Percentiles rank a stretch among this genome's conserved stretches.
phyloP scores from a whole-genome alignment of 129 eudicot species.

The Scalesia atractyloides region DNA sequence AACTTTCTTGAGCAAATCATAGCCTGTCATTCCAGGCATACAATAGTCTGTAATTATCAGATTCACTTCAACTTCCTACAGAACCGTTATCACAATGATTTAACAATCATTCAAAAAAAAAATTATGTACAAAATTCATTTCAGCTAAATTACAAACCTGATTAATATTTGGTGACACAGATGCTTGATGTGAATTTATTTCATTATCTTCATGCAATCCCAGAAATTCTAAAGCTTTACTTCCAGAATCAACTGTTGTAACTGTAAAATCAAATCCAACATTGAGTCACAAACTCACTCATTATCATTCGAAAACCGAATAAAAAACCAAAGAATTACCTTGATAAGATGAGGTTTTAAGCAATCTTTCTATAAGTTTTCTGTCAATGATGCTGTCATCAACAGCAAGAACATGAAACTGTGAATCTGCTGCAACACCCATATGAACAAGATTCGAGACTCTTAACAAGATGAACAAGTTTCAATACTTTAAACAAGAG shows the following conservation, averaged over 20 bases:
- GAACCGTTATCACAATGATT: constrained; percentile 15
- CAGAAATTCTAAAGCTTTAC: constrained; percentile 80
- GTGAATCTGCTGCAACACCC: constrained; percentile 73
- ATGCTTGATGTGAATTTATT: constrained; percentile 42
- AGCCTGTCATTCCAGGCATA: constrained; percentile 99
- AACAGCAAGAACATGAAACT: constrained; percentile 94
- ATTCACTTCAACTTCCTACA: constrained; percentile 82
- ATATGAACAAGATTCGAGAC: constrained; percentile 38
- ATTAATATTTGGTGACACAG: constrained; percentile 49
- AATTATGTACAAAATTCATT: neutral
- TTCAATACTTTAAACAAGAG: constrained; percentile 15
- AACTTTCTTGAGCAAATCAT: constrained; percentile 89
- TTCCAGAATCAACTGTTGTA: constrained; percentile 94
- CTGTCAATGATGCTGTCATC: constrained; percentile 94
- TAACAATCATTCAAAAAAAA: constrained; percentile 11
- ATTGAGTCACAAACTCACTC: constrained; percentile 20
- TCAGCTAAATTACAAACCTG: constrained; percentile 41
- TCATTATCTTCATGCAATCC: constrained; percentile 65
- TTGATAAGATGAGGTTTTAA: constrained; percentile 77
- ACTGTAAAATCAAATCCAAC: constrained; percentile 46
- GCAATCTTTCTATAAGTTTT: constrained; percentile 85
- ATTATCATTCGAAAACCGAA: neutral
- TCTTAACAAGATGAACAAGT: constrained; percentile 17
- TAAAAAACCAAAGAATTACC: constrained; percentile 23
- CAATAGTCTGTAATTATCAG: constrained; percentile 93